Conservation (phyloP, 139 green algal species). For the Eudorina sp. region DNA sequence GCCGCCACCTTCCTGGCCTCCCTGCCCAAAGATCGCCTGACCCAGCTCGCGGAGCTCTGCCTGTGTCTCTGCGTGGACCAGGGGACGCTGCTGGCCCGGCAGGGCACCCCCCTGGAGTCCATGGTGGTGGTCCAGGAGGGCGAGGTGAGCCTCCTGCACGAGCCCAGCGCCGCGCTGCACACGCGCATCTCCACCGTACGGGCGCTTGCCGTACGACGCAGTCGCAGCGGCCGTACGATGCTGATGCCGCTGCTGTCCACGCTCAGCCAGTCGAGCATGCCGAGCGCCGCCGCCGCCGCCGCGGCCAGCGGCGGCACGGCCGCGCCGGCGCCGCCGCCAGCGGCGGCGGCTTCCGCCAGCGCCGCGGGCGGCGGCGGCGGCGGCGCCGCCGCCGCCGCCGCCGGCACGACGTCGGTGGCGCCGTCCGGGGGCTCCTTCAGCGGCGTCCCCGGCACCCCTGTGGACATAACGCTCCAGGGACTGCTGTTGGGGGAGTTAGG, state of each 20-base stretch:
- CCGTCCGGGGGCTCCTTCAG: neutral
- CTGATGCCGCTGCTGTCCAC: conserved; percentile 26
- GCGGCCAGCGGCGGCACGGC: neutral
- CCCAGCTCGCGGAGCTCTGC: conserved; percentile 38
- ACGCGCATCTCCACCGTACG: neutral
- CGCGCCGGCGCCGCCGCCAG: neutral
- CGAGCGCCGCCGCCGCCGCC: neutral
- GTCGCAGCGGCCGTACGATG: conserved; percentile 1
- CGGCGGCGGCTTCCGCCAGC: neutral
- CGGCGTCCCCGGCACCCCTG: neutral
- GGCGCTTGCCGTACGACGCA: neutral
- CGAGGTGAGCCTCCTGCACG: conserved; percentile 41
- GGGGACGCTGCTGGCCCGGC: conserved; percentile 20
- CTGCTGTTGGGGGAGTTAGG: conserved; percentile 23
- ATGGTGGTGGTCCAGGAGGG: conserved; percentile 45
- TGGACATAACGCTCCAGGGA: conserved; percentile 9
- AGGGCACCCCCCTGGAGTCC: conserved; percentile 10
- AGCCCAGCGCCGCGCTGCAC: neutral
- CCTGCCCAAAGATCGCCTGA: neutral
- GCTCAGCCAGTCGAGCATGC: neutral
- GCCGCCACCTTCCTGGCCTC: conserved; percentile 23
- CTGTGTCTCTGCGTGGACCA: conserved; percentile 20
- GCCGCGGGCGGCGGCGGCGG: neutral
- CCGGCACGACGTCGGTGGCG: neutral
- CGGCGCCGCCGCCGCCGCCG: neutral